phyloP scores from a whole-genome alignment of 208 protist species.

The Porcisia hertigi region DNA sequence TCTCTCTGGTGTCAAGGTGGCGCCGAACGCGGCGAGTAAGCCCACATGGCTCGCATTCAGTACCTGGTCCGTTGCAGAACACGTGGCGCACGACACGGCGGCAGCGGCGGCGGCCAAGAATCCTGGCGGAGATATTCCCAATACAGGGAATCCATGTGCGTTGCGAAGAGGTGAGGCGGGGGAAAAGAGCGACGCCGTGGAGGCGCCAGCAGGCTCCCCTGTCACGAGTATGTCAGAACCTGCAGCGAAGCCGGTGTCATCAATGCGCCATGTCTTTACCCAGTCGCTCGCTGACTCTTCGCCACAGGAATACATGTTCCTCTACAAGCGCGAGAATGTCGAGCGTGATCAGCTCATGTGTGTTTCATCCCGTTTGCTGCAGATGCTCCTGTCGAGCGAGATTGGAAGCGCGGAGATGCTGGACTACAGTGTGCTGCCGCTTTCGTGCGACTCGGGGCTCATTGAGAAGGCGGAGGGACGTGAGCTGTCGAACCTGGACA shows the following conservation, averaged over 20 bases:
- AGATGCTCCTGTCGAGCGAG: conserved; percentile 52
- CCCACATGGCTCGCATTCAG: conserved; percentile 52
- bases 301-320: conserved; percentile 37
- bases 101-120: not conserved
- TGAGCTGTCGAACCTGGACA: conserved; percentile 38
- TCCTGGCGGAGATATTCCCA: not conserved
- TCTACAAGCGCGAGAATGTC: conserved; percentile 79
- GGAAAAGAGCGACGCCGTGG: not conserved
- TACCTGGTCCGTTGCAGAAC: conserved; percentile 35
- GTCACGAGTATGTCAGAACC: not conserved
- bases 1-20: conserved; percentile 33
- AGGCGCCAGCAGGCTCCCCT: too few relatives aligned
- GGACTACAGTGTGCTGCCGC: conserved; percentile 70
- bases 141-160: not conserved
- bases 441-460: conserved; percentile 57
- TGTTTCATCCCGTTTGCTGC: conserved; percentile 56
- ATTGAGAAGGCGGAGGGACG: conserved; percentile 71
- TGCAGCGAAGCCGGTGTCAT: not conserved
- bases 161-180: not conserved
- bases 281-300: not conserved
- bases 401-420: conserved; percentile 51
- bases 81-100: not conserved
- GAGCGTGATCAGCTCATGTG: conserved; percentile 86
- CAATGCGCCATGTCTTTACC: not conserved
- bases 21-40: conserved; percentile 34